Evolutionary conservation across 371 early-diverging fungal genomes (phyloP).

Genomic region (Rhizopus sp.): DNA sequence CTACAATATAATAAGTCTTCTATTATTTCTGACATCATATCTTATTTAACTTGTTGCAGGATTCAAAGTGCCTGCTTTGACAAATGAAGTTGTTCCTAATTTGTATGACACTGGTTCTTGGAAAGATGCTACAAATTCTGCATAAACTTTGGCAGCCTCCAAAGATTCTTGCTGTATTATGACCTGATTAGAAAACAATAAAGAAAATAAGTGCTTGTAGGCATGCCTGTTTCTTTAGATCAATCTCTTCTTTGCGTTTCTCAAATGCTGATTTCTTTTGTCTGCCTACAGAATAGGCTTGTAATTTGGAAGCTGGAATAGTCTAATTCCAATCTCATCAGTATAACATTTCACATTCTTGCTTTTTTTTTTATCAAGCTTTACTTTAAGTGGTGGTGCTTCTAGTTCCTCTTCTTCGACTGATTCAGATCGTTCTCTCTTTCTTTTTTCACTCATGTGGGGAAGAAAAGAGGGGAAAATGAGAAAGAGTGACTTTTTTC

Average conservation of each 20-base stretch:
- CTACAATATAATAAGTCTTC: constrained; percentile 2
- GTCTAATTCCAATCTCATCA: constrained; percentile 27
- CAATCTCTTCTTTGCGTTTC: constrained; percentile 75
- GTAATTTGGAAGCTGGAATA: constrained; percentile 63
- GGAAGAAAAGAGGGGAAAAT: neutral
- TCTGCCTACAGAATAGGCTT: constrained; percentile 69
- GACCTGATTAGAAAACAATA: neutral
- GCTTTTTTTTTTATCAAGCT: neutral
- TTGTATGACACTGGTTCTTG: constrained; percentile 58
- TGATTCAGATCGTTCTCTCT: constrained; percentile 14
- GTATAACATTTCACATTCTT: neutral
- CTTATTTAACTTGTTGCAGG: constrained; percentile 8
- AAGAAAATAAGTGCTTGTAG: neutral
- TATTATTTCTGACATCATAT: neutral
- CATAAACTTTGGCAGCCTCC: constrained; percentile 81
- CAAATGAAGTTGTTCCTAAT: constrained; percentile 56
- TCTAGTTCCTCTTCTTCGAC: constrained; percentile 4
- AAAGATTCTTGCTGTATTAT: constrained; percentile 58
- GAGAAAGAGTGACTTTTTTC: neutral
- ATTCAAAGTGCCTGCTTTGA: constrained; percentile 57
- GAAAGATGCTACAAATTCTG: constrained; percentile 86
- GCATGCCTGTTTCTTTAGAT: constrained; percentile 68
- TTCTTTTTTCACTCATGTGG: constrained; percentile 25
- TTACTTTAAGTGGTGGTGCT: neutral
- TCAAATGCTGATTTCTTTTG: constrained; percentile 76